Base-by-base conservation (phyloP, 176 grass and related monocot species). In the Carex myosuroides region DNA sequence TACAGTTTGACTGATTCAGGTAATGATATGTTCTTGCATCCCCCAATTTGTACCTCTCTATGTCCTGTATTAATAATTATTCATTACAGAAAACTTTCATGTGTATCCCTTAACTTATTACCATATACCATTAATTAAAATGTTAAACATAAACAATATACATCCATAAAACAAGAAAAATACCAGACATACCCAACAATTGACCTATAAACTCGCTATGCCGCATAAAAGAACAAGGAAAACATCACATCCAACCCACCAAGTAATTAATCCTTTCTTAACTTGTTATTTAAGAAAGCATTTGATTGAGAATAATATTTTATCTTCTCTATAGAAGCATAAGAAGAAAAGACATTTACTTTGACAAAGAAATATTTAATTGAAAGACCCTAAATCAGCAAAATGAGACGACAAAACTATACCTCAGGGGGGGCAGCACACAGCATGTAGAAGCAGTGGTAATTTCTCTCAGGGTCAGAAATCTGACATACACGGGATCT, bases 361-460 rank as follows among this genome's bases (percentile, higher is more conserved):
- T 81, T 61, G 4, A 81, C 37, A 64, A 46, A 81, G 4, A 64
- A 18, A 80, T 60, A 24, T 50, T 7, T 9, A 55, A 55, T 77
- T 42, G n/a, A 17, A 77, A 73, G 70, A 56, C 73, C 48, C 24
- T 76, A 5, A 72, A 56, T 42, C 30, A 61, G 37, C 26, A 42
- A 52, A 18, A 60, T 18, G 46, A 50, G 30, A 29, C 24, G 30
- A 65, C 39, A 29, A 17, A 60, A 75, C 66, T 79, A 81, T 92
- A 95, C 93, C 87, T 89, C 91, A 83, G 76, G 82, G 35, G 93
- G 93, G 55, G 93, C 90, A 54, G 90, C 80, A 82, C 93, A 95
- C 72, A 95, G 85, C 93, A 95, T 95, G 93, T 95, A 95, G 81
- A 95, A 95, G 79, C 93, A 95, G 63, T 95, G 93, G 85, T 95